These are phyloP conservation scores for Candida nonsorbophila DNA, from an alignment of 805 yeast species.

Conservation along the genomic window DNA sequence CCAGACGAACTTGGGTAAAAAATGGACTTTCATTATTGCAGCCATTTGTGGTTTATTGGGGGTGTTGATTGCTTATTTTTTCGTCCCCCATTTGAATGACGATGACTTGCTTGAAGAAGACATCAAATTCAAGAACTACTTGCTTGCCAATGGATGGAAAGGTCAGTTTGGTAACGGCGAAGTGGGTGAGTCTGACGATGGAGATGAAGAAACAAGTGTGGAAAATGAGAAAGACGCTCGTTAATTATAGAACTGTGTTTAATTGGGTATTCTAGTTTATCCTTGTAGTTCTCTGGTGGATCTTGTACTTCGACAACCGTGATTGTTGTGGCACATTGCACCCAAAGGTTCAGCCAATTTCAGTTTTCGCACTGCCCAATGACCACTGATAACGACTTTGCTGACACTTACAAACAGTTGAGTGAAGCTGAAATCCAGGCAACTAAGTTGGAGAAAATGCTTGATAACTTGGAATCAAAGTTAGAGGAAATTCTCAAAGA, in stretches of 20 bases:
- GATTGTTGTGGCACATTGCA: too few species aligned
- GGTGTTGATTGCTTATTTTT: conserved; percentile 51
- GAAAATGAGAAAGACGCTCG: too few species aligned
- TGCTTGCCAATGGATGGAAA: conserved; percentile 55
- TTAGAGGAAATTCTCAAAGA: conserved; percentile 54
- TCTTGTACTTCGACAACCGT: too few species aligned
- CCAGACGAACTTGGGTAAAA: conserved; percentile 54
- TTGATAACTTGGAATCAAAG: conserved; percentile 60
- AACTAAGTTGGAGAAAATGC: conserved; percentile 56
- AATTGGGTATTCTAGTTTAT: too few species aligned
- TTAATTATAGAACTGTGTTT: too few species aligned
- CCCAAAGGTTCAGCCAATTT: too few species aligned
- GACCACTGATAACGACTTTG: conserved; percentile 20
- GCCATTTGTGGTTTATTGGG: conserved; percentile 69
- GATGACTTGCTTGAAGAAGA: conserved; percentile 68
- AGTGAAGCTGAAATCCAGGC: conserved; percentile 64
- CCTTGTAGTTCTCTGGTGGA: too few species aligned
- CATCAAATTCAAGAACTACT: conserved; percentile 53
- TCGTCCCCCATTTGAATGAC: conserved; percentile 63
- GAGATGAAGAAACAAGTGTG: conserved; percentile 7
- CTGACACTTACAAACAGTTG: conserved; percentile 55
- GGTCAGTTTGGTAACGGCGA: conserved; percentile 38
- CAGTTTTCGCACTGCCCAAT: too few species aligned
- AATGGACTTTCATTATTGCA: conserved; percentile 77
- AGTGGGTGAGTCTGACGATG: conserved; percentile 14